Base-by-base conservation (phyloP, 108 stramenopile species). In the Cylindrotheca fusiformis region DNA sequence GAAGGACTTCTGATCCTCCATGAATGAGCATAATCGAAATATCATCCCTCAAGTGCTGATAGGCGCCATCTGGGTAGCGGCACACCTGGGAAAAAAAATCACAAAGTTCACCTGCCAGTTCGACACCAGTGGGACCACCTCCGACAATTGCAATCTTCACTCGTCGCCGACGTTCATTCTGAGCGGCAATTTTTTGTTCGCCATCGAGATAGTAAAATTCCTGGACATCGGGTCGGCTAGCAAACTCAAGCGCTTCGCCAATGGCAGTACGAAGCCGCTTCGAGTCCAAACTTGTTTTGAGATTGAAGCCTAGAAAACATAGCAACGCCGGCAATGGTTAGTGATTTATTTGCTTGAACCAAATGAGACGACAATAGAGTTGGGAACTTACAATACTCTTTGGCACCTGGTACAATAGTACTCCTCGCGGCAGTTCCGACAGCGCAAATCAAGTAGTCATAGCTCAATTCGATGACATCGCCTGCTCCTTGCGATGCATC, bases 61-160 rank as follows among this genome's bases (percentile, higher is more conserved):
- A 90, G 36, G 77, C 48, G 0, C 83, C 87, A 29, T 72, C 71
- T 1, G 47, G 63, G 8, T 54, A 28, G 1, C 58, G 47, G 19
- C 68, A 66, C 3, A 84, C 58, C 50, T 91, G 80, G 0, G 45
- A 4, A 49, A 77, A 68, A 60, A 91, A 84, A 67, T 91, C 90
- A 33, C 46, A 44, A 22, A 91, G 57, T 57, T 91, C 90, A 41
- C 84, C 86, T 1, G 82, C 58, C 12, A 87, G 55, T 61, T 91
- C 90, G 10, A 86, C 76, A 18, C 87, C 87, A n/a, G 84, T 88
- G 17, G 87, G 81, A 6, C 87, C 87, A 36, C 80, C 88, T 28
- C 84, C 88, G 12, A 85, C 82, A 49, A 89, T 75, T 50, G 67
- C 23, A 48, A 83, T 75, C 10, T 67, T 76, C n/a, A 75, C 59